Conservation (phyloP, 129 eudicot genomes). For the Logfia minima region DNA sequence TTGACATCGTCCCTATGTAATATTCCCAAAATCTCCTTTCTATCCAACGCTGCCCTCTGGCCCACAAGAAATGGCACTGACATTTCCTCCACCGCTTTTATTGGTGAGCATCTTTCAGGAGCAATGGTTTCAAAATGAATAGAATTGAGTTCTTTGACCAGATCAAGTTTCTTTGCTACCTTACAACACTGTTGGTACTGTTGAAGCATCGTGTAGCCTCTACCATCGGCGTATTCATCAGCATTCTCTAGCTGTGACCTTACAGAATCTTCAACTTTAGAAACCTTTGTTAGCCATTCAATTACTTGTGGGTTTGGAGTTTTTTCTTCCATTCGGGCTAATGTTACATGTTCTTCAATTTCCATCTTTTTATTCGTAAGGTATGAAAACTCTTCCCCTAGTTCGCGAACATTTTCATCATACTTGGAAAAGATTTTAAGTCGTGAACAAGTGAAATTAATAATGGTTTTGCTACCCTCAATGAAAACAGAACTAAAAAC, state of each 20-base stretch:
- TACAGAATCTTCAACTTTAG: slow-evolving; percentile 18
- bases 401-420: slow-evolving; percentile 25
- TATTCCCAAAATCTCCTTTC: slow-evolving; percentile 19
- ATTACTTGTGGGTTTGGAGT: slow-evolving; percentile 23
- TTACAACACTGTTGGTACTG: slow-evolving; percentile 11
- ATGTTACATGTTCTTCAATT: slow-evolving; percentile 18
- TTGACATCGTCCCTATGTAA: slow-evolving; percentile 1
- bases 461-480: slow-evolving; percentile 24
- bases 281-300: slow-evolving; percentile 29
- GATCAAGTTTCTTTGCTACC: slow-evolving; percentile 22
- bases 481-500: not conserved
- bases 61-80: slow-evolving; percentile 24
- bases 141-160: slow-evolving; percentile 19
- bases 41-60: slow-evolving; percentile 8
- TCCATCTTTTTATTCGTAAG: slow-evolving; percentile 18
- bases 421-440: slow-evolving; percentile 22
- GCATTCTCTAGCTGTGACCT: slow-evolving; percentile 17
- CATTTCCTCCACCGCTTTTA: slow-evolving; percentile 31
- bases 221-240: not conserved
- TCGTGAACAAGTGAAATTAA: slow-evolving; percentile 17
- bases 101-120: slow-evolving; percentile 16
- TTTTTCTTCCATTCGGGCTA: slow-evolving; percentile 26
- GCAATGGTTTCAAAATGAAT: slow-evolving; percentile 3
- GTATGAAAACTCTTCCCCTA: slow-evolving; percentile 6
- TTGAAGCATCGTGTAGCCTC: slow-evolving; percentile 12